Evolutionary conservation across 2,329 filamentous ascomycete genomes (phyloP), one percentile per base, ranked within the genome.

Genomic region (Colletotrichum sp.): DNA sequence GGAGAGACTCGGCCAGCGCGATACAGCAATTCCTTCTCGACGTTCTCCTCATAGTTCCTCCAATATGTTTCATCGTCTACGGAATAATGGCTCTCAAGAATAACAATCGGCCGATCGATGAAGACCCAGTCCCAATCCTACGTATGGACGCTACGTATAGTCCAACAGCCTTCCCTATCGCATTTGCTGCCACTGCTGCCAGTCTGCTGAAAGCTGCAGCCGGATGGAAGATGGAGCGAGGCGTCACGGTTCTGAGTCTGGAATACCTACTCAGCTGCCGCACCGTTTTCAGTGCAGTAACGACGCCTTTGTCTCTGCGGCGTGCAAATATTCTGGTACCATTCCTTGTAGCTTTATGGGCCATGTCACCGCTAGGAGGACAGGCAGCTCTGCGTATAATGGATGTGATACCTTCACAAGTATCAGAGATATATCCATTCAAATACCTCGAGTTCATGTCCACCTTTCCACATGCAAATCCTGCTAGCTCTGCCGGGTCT

Each of bases 201-300:
- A 73, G 65, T 12, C n/a, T 73, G 3, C 57, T 73, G 6, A 73
- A 68, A 13, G 59, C 71, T 7, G 48, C 30, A 24, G 71, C 65
- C 6, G 65, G 39, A n/a, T 68, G 71, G 71, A 73, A 73, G 59
- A 30, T 73, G 14, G 71, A 73, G 16, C 34, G 57, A 24, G 71
- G 71, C 28, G 55, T 73, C 30, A 28, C 71, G 9, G 7, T 73
- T 2, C 65, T 73, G 2, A 60, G 60, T 7, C 13, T 73, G 5
- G 71, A 73, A 14, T 73, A 68, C 60, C 71, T 73, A 0, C 57
- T 73, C 2, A 57, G 59, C 16, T 63, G 71, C 18, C 71, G 65
- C 7, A 64, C 71, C 6, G 71, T 68, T 14, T 68, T 65, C 30
- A 73, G 65, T 32, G 65, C 71, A 7, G n/a, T 73, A 4, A 73